These are phyloP conservation scores for Casaregolazyma suthepensis DNA, from an alignment of 1,139 yeast species.

Conservation along the genomic window DNA sequence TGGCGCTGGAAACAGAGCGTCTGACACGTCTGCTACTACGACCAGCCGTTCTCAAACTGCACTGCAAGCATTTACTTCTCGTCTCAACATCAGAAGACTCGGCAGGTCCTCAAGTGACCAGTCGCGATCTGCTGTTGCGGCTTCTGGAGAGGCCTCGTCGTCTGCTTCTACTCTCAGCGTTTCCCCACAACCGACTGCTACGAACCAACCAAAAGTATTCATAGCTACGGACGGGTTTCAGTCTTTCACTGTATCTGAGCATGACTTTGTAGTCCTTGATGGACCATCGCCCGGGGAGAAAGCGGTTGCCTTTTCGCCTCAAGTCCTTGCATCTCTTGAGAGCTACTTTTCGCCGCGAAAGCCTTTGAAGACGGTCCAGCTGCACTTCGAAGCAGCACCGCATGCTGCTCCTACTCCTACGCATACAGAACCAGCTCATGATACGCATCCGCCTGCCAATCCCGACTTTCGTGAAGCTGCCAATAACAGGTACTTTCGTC, in stretches of 20 bases:
- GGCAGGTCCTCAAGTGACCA: not conserved
- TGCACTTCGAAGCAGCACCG: not conserved
- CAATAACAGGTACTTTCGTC: not conserved
- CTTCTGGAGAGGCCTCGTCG: not conserved
- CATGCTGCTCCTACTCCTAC: not conserved
- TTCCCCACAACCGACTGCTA: not conserved
- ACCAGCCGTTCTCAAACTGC: not conserved
- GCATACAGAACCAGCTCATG: not conserved
- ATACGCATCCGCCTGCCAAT: not conserved
- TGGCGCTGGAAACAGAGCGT: not conserved
- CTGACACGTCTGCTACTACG: not conserved
- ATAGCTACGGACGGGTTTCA: not conserved
- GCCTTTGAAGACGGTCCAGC: not conserved
- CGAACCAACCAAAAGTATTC: not conserved
- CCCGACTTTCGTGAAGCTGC: not conserved
- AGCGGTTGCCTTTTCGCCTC: constrained; percentile 9
- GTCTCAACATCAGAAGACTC: not conserved
- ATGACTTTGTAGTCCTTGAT: not conserved
- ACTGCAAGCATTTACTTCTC: not conserved
- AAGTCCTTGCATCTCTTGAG: constrained; percentile 1
- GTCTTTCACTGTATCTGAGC: not conserved
- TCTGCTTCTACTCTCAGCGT: not conserved
- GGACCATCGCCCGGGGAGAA: not conserved
- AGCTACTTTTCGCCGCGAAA: constrained; percentile 6
- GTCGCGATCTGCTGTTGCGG: not conserved